Evolutionary conservation across 75 land plant species (phyloP).

Genomic region (Isoetes taiwanensis): DNA sequence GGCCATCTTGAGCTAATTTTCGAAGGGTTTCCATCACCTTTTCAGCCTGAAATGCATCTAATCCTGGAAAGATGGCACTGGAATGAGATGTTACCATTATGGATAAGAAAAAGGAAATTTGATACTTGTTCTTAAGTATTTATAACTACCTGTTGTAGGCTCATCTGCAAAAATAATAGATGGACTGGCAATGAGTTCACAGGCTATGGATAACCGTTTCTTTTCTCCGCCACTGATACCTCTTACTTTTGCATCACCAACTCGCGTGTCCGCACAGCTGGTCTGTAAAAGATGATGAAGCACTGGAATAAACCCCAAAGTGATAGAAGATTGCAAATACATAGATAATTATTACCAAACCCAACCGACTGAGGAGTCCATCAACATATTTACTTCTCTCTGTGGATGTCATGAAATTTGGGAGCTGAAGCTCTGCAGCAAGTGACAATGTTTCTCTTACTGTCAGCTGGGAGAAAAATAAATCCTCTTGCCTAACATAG

Average conservation of each 20-base stretch:
- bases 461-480: conserved; percentile 95
- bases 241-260: conserved; percentile 95
- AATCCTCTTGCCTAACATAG: conserved; percentile 91
- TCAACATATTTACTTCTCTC: conserved; percentile 64
- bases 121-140: too few relatives aligned
- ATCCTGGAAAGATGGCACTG: conserved; percentile 54
- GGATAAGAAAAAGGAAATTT: too few relatives aligned
- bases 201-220: conserved; percentile 85
- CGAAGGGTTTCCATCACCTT: conserved; percentile 91
- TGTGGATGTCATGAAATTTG: conserved; percentile 30
- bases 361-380: conserved; percentile 58
- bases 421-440: conserved; percentile 90
- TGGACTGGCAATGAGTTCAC: conserved; percentile 97
- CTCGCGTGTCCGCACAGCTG: conserved; percentile 68
- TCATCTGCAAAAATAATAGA: conserved; percentile 98
- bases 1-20: conserved; percentile 90
- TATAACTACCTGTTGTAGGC: conserved; percentile 74
- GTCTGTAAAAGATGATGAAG: conserved; percentile 30
- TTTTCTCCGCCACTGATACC: conserved; percentile 99
- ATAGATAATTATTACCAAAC: conserved; percentile 46
- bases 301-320: neutral
- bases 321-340: neutral
- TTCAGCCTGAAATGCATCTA: conserved; percentile 99
- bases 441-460: conserved; percentile 90
- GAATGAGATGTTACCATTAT: neutral